These are phyloP conservation scores for Dactylellina parvicollis DNA, from an alignment of 2,329 filamentous ascomycete genomes.

Conservation along the genomic window DNA sequence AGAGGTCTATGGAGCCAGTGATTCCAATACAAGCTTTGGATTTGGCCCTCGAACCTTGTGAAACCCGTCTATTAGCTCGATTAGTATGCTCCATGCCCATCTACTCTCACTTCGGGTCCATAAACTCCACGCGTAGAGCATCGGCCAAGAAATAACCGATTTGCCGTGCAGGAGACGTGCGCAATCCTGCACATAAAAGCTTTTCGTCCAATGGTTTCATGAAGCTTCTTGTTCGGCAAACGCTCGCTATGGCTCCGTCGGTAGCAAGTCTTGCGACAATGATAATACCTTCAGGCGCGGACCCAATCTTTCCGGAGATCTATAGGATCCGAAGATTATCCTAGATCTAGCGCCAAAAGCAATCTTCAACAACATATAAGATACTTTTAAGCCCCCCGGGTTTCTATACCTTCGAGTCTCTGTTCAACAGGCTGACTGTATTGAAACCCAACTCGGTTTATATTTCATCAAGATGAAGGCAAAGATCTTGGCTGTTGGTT, in stretches of 20 bases:
- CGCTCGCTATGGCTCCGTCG: constrained; percentile 27
- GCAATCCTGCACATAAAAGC: background rate
- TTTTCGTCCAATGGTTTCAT: constrained; percentile 26
- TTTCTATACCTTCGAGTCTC: background rate
- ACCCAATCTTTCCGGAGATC: constrained; percentile 47
- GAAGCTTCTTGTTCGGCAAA: constrained; percentile 12
- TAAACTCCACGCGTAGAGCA: constrained; percentile 24
- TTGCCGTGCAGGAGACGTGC: constrained; percentile 6
- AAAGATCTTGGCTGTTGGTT: constrained; percentile 43
- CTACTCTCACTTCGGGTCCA: constrained; percentile 26
- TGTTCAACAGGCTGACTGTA: constrained; percentile 16
- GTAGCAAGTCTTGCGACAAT: constrained; percentile 20
- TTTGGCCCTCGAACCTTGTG: background rate
- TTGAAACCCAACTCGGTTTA: background rate
- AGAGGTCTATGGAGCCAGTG: background rate
- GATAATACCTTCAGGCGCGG: constrained; percentile 5
- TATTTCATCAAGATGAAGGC: constrained; percentile 41
- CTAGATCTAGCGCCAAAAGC: background rate
- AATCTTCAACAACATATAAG: constrained; percentile 16
- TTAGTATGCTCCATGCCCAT: constrained; percentile 12
- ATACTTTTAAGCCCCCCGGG: background rate
- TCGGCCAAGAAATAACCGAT: constrained; percentile 14
- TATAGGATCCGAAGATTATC: background rate
- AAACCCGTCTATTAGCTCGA: constrained; percentile 25
- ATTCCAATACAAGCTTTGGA: constrained; percentile 6